Base-by-base conservation (phyloP, 305 asterid species). In the Fraxinus ornus region DNA sequence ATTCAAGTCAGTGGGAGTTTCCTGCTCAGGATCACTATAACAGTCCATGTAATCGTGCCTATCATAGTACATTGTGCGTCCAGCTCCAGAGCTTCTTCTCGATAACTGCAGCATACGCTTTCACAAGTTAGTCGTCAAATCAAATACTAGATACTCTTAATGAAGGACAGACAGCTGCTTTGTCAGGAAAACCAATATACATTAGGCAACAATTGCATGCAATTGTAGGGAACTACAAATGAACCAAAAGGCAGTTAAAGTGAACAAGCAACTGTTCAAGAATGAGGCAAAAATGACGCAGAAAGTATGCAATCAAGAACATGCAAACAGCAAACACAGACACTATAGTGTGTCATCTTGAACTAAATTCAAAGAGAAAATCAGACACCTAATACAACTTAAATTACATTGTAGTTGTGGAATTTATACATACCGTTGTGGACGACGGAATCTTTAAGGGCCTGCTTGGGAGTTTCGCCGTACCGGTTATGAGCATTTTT, bases 61-160 rank as follows among this genome's bases (percentile, higher is more conserved):
- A 36, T 75, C 88, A 78, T 78, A 80, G 84, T 49, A 41, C 74
- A 44, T 82, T 47, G 77, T 83, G 75, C 84, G 85, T 82, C 81
- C 85, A 84, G 89, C 89, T 86, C 85, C 80, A 6, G 85, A 76
- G 84, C 85, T 79, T 86, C 90, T 89, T 83, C 90, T 83, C 57
- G 89, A 80, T 68, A 91, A 87, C 91, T 91, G 94, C 90, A 88
- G 82, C 85, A 75, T 80, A 81, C 89, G 85, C 84, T 68, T 86
- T 76, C 86, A 88, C 87, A 87, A 85, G 87, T 36, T 57, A 79
- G 84, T 84, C 82, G 80, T 88, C 82, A 91, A 77, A 85, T 85
- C 84, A 86, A 66, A 86, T 80, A 83, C 85, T 83, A 83, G 76
- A 83, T 75, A 83, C 52, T 81, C 83, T 83, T 64, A 76, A 83